A percentile compares a stretch with the other conserved stretches of the same genome.
Conservation (phyloP, 179 eudicot species). For the Nepenthes alata region DNA sequence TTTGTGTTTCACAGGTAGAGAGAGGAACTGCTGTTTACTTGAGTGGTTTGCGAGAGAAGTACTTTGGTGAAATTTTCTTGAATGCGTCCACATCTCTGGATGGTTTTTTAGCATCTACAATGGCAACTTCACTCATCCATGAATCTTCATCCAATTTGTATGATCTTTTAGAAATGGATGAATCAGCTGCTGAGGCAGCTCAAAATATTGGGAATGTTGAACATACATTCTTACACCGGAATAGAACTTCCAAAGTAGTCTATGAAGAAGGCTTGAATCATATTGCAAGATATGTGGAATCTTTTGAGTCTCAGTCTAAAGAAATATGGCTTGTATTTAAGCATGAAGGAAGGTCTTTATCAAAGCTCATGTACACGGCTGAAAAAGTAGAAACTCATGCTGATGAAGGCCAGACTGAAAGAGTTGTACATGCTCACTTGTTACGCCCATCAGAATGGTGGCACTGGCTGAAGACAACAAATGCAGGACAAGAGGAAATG, state of each 20-base stretch:
- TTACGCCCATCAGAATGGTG: conserved; percentile 94
- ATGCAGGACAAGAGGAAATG: conserved; percentile 79
- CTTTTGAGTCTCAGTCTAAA: conserved; percentile 81
- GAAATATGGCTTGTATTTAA: conserved; percentile 96
- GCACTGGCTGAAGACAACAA: conserved; percentile 91
- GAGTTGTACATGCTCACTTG: conserved; percentile 45
- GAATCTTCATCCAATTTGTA: conserved; percentile 17
- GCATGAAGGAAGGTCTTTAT: conserved; percentile 89
- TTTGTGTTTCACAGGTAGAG: conserved; percentile 54
- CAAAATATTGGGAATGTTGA: conserved; percentile 23
- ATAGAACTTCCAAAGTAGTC: conserved; percentile 20
- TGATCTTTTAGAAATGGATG: conserved; percentile 24
- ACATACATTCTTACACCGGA: conserved; percentile 9
- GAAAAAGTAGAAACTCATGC: conserved; percentile 36
- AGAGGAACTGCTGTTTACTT: conserved; percentile 74
- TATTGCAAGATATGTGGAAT: conserved; percentile 94
- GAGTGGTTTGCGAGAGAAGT: conserved; percentile 87
- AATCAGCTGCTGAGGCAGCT: conserved; percentile 20
- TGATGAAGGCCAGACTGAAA: conserved; percentile 37
- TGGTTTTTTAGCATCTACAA: conserved; percentile 21
- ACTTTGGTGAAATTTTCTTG: conserved; percentile 85
- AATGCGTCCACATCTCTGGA: conserved; percentile 58
- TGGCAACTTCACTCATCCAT: conserved; percentile 19
- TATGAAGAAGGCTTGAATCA: conserved; percentile 79
- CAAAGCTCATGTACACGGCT: conserved; percentile 85